Conservation (phyloP, 1,284 basidiomycete species). For the Moesziomyces antarcticus region DNA sequence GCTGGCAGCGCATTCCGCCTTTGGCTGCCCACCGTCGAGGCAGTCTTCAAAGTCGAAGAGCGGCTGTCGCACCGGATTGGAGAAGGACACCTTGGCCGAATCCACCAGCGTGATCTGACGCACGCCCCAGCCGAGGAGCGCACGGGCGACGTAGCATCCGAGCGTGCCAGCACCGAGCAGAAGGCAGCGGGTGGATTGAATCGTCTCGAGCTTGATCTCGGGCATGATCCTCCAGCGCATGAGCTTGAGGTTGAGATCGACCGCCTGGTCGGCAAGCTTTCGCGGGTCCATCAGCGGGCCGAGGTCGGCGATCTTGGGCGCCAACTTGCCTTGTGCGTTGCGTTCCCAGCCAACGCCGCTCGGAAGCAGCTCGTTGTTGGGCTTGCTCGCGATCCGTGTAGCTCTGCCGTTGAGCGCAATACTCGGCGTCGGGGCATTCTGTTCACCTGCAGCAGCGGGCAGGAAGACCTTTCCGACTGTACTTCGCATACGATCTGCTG, state of each 20-base stretch:
- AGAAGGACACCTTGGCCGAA: conserved; percentile 89
- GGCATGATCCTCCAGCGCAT: conserved; percentile 98
- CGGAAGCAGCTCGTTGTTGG: conserved; percentile 67
- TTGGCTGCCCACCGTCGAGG: conserved; percentile 89
- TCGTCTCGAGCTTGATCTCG: conserved; percentile 84
- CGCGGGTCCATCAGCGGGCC: conserved; percentile 94
- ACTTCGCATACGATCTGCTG: conserved; percentile 6
- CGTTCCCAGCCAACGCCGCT: conserved; percentile 93
- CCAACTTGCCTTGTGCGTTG: conserved; percentile 84
- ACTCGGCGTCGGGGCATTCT: not conserved
- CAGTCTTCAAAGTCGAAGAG: conserved; percentile 95
- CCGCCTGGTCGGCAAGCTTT: conserved; percentile 89
- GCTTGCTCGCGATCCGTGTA: conserved; percentile 21
- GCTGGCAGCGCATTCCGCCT: conserved; percentile 91
- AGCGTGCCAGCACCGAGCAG: conserved; percentile 94
- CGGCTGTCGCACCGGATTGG: conserved; percentile 95
- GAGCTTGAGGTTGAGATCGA: conserved; percentile 94
- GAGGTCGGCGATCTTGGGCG: conserved; percentile 87
- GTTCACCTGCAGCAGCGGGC: not conserved
- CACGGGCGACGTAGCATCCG: conserved; percentile 94
- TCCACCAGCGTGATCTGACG: conserved; percentile 92
- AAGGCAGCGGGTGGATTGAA: conserved; percentile 82
- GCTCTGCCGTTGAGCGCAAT: conserved; percentile 4
- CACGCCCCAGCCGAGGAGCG: conserved; percentile 88
- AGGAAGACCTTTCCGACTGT: conserved; percentile 25